Base-by-base conservation (phyloP, 306 rosid species). In the Casuarina glauca region DNA sequence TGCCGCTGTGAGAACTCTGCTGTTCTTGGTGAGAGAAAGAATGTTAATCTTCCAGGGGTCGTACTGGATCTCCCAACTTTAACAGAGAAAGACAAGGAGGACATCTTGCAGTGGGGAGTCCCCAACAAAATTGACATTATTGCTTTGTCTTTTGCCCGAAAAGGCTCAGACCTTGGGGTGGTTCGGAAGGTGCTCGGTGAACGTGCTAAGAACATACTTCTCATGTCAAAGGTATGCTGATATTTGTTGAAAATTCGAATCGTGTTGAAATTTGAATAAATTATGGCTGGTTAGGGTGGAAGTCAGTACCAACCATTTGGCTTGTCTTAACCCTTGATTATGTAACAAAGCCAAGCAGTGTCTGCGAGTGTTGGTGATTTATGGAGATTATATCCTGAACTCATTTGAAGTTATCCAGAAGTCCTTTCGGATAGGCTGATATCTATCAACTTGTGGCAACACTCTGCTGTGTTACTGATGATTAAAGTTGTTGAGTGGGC, bases 1-100 rank as follows among this genome's bases (percentile, higher is more conserved):
- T 92, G 97, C 76, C 91, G 93, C 44, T 95, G 98, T 78, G 98
- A 95, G 89, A 95, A 95, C 82, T 87, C 98, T 76, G 88, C 97
- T 4, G 79, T 87, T 80, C 98, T 95, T 49, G 97, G 98, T 0
- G 98, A 95, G 89, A 88, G 98, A 32, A 95, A 95, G 88, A 95
- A 95, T 79, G 98, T 95, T 72, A 95, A 95, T 88, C 88, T 95
- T 46, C 98, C 98, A 3, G 98, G 98, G 46, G 93, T 95, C 1
- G 51, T 92, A 4, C 97, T 95, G 78, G 98, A 91, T 85, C 98
- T 95, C 80, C 98, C 98, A 10, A 95, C 98, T 54, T 81, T 95
- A 72, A 95, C 98, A 1, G 98, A 90, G 19, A 94, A 94, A 62
- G 98, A 94, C 87, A 89, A 88, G 82, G 98, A 92, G 80, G 98